Evolutionary conservation across 805 yeast species (phyloP).

Genomic region (Metschnikowia amazonensis): DNA sequence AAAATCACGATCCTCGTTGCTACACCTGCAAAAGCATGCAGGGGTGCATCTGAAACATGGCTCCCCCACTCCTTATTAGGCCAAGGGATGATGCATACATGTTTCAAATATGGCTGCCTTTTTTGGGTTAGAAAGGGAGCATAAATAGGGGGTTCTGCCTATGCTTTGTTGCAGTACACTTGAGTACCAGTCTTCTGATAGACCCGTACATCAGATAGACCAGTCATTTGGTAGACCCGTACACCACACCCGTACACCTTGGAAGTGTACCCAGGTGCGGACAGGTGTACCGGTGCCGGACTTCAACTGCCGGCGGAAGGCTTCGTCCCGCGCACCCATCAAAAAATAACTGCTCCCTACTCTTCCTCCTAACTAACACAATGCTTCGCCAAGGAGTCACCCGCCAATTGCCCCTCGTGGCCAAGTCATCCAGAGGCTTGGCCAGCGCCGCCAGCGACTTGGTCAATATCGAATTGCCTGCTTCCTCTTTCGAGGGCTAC

Average conservation of each 20-base stretch:
- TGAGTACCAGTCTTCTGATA: too few species aligned
- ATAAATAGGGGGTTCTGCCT: too few species aligned
- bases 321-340: conserved; percentile 20
- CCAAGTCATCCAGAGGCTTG: conserved; percentile 30
- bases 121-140: too few species aligned
- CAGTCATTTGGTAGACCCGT: too few species aligned
- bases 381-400: conserved; percentile 19
- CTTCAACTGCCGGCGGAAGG: conserved; percentile 23
- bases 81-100: background rate
- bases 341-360: background rate
- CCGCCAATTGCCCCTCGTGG: conserved; percentile 19
- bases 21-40: background rate
- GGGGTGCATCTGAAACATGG: background rate
- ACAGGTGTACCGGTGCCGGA: conserved; percentile 8
- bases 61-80: too few species aligned
- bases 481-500: conserved; percentile 80
- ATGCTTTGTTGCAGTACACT: too few species aligned
- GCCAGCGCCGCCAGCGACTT: conserved; percentile 36
- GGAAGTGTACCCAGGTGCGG: too few species aligned
- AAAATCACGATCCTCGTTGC: background rate
- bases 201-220: too few species aligned
- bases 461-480: conserved; percentile 63
- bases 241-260: background rate
- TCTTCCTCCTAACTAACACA: conserved; percentile 2
- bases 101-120: too few species aligned